Evolutionary conservation across 2,329 filamentous ascomycete species (phyloP).

Genomic region (Coleophoma eucalyptorum): DNA sequence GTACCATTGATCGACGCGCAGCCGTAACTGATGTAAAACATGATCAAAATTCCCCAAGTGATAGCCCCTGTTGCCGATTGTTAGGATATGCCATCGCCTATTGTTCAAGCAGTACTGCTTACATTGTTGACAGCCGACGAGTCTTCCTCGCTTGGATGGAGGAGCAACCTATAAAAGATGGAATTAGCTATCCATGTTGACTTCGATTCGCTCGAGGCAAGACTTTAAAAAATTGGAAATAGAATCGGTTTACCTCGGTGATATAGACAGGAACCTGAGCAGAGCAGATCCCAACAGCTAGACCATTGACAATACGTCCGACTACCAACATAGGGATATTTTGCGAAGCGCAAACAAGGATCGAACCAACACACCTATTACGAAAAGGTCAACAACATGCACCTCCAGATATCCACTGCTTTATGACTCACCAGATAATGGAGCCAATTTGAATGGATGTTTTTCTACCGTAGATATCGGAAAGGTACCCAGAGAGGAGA

Average conservation of each 20-base stretch:
- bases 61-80: constrained; percentile 44
- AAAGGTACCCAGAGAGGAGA: constrained; percentile 53
- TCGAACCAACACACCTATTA: constrained; percentile 47
- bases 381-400: no score
- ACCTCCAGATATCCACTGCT: no score
- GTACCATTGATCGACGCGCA: constrained; percentile 56
- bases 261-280: constrained; percentile 68
- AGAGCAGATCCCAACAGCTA: constrained; percentile 63
- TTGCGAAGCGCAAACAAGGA: constrained; percentile 52
- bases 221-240: no score
- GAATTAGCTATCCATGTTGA: no score
- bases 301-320: constrained; percentile 57
- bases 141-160: constrained; percentile 52
- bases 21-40: constrained; percentile 67
- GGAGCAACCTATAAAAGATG: constrained; percentile 50
- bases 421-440: constrained; percentile 33
- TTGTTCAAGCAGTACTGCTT: constrained; percentile 23
- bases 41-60: constrained; percentile 66
- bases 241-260: constrained; percentile 25
- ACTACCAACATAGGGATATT: constrained; percentile 50
- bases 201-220: no score
- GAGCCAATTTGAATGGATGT: constrained; percentile 43
- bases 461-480: constrained; percentile 51
- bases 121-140: constrained; percentile 69
- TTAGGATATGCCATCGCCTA: constrained; percentile 7